Conservation (phyloP, 129 eudicot genomes). For the Artemisia argyi region DNA sequence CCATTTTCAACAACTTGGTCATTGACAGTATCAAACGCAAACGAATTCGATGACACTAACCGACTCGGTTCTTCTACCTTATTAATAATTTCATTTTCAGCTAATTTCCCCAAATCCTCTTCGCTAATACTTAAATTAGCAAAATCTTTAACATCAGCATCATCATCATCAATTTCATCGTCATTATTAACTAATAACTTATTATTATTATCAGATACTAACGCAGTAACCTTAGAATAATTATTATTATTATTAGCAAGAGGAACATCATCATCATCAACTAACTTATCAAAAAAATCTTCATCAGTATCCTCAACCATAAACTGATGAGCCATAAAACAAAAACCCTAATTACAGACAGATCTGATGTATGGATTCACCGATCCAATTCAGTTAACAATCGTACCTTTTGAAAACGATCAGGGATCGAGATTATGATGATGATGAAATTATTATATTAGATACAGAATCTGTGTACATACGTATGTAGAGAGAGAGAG, state of each 20-base stretch:
- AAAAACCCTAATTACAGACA: conserved; percentile 19
- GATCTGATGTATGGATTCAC: too few species aligned
- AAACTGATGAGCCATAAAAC: conserved; percentile 67
- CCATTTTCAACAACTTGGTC: conserved; percentile 32
- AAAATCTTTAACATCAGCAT: conserved; percentile 73
- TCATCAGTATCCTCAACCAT: conserved; percentile 96
- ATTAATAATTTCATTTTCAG: conserved; percentile 6
- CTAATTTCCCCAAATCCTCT: conserved; percentile 38
- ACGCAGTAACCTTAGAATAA: conserved; percentile 2
- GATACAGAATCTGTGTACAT: too few species aligned
- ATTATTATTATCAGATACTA: not conserved
- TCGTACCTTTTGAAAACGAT: too few species aligned
- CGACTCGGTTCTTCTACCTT: conserved; percentile 14
- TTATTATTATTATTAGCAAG: conserved; percentile 29
- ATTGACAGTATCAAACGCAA: conserved; percentile 35
- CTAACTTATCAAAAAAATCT: conserved; percentile 91
- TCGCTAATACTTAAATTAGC: conserved; percentile 71
- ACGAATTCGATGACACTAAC: conserved; percentile 33
- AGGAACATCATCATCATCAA: conserved; percentile 76
- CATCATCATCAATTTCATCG: conserved; percentile 43
- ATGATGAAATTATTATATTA: too few species aligned
- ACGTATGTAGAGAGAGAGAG: too few species aligned
- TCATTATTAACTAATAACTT: conserved; percentile 3
- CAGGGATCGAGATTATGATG: too few species aligned
- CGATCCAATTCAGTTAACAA: too few species aligned